A percentile compares a stretch with the other conserved stretches of the same genome.
phyloP scores from a whole-genome alignment of 2,329 filamentous ascomycete genomes.

The Madurella fahalii region DNA sequence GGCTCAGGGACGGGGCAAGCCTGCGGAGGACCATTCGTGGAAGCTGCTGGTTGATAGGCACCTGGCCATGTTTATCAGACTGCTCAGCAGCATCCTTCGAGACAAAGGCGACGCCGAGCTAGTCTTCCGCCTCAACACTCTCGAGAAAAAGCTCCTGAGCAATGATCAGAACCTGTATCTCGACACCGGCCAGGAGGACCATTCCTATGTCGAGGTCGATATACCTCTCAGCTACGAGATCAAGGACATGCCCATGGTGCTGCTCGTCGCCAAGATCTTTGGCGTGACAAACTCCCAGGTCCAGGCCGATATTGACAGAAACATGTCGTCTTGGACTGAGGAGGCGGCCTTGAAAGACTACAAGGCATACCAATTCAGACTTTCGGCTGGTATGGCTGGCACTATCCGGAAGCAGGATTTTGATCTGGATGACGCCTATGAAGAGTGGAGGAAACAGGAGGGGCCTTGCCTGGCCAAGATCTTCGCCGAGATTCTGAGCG shows the following conservation, averaged over 20 bases:
- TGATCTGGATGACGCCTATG: constrained; percentile 81
- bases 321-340: constrained; percentile 82
- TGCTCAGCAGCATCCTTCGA: constrained; percentile 74
- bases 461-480: constrained; percentile 82
- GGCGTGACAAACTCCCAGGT: constrained; percentile 72
- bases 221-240: constrained; percentile 85
- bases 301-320: constrained; percentile 80
- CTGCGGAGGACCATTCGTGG: constrained; percentile 79
- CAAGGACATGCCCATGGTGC: constrained; percentile 94
- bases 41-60: constrained; percentile 91
- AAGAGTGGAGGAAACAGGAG: constrained; percentile 89
- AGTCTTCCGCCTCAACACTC: constrained; percentile 67
- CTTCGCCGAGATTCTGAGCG: constrained; percentile 85
- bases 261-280: constrained; percentile 82
- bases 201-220: constrained; percentile 72
- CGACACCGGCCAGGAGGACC: constrained; percentile 54
- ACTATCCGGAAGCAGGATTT: constrained; percentile 84
- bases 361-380: constrained; percentile 86
- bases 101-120: constrained; percentile 81
- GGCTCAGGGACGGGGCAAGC: constrained; percentile 70
- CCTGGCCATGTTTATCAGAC: constrained; percentile 86
- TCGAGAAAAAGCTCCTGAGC: constrained; percentile 90
- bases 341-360: constrained; percentile 86
- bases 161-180: constrained; percentile 86
- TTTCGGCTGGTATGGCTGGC: constrained; percentile 73